Base-by-base conservation (phyloP, 2,329 filamentous ascomycete genomes). In the Atkinsonella texensis region DNA sequence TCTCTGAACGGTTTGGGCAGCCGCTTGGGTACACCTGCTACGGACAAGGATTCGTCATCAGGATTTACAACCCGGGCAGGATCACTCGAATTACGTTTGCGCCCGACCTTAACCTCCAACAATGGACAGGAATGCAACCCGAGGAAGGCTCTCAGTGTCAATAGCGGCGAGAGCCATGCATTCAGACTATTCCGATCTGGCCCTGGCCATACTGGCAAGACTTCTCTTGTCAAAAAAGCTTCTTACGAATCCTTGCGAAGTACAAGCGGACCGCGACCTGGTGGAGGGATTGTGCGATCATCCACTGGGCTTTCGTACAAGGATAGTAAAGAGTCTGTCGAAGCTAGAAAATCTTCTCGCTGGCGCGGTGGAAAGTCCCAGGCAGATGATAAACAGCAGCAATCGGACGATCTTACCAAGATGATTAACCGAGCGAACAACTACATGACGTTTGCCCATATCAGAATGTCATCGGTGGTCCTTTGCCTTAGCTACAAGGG, bases 401-500 rank as follows among this genome's bases (percentile, higher is more conserved):
- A 81, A 5, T 85, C 85, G 1, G 93, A 98, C 63, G 94, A 98
- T 63, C 74, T 98, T 42, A 93, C 89, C 11, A 89, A 94, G 71
- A 98, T 98, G 93, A 91, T 98, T 69, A 83, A 81, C 50, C 85
- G 93, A 32, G 93, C 93, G 3, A 95, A 88, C 53, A 95, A 90
- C 65, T 98, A 94, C 71, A 96, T 96, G 89, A 96, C 93, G 0
- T 84, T 98, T 55, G 85, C 91, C 2, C 90, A 95, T 67, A 89
- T 98, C 67, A 93, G 89, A 68, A 88, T 98, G 62, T 89, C 90
- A 2, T 93, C 89, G 52, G 91, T 98, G 59, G 89, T 97, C 2
- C 80, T 98, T 35, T 98, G 93, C 65, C 76, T 98, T 31, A 94
- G 87, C 63, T 96, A 96, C 76, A 95, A 97, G 68, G 93, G 94